phyloP scores from a whole-genome alignment of 1,139 yeast species.

The Lizanozyma gosingica region DNA sequence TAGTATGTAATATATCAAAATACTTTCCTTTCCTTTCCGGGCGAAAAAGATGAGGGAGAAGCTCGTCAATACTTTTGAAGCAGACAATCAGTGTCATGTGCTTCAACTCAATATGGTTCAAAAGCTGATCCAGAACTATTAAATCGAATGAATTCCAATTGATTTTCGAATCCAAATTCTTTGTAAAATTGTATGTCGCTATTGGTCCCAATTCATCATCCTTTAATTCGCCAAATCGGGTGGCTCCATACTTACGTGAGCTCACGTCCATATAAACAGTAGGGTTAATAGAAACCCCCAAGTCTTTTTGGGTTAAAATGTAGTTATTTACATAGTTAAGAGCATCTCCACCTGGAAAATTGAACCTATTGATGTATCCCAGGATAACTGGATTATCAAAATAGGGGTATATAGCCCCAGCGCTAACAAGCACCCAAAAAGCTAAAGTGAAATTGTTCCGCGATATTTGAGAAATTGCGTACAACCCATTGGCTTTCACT shows the following conservation, averaged over 20 bases:
- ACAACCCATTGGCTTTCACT: conserved; percentile 57
- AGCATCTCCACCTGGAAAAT: conserved; percentile 89
- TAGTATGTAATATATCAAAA: no score
- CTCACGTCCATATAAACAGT: conserved; percentile 69
- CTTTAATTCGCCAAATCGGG: conserved; percentile 59
- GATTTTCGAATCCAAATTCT: conserved; percentile 29
- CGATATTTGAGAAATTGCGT: conserved; percentile 30
- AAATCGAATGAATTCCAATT: conserved; percentile 53
- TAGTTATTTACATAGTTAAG: conserved; percentile 42
- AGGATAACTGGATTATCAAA: conserved; percentile 38
- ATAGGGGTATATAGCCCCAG: conserved; percentile 24
- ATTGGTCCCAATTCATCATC: conserved; percentile 12
- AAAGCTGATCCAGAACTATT: conserved; percentile 44
- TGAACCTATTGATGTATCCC: conserved; percentile 57
- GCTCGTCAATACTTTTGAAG: no score
- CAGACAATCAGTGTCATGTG: conserved; percentile 24
- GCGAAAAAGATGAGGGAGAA: no score
- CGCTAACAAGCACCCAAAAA: conserved; percentile 17
- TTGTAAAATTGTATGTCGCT: conserved; percentile 71
- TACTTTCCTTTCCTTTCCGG: no score
- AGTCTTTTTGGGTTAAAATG: conserved; percentile 14
- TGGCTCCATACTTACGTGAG: conserved; percentile 83
- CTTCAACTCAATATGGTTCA: conserved; percentile 8
- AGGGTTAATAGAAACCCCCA: conserved; percentile 9
- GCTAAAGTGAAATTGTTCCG: conserved; percentile 19